Base-by-base conservation (phyloP, 2,329 filamentous ascomycete species). In the Sporothrix sp. region DNA sequence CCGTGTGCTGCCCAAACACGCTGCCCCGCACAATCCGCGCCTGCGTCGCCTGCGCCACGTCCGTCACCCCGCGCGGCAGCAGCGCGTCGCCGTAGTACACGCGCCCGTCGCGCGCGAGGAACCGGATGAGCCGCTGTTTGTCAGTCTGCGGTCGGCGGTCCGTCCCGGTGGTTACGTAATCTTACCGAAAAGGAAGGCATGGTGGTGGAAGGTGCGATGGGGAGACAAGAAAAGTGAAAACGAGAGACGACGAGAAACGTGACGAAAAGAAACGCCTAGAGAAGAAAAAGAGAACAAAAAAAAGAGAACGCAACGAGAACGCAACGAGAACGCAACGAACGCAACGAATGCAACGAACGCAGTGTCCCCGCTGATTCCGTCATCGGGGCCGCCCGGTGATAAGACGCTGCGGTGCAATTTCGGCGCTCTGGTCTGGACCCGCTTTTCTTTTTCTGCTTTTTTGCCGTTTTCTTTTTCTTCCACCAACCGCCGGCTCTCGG, bases 71-170 rank as follows among this genome's bases (percentile, higher is more conserved):
- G 1, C 65, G 48, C 3, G 82, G 80, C 18, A 87, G 74, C 51
- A 88, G 78, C 54, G 85, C 84, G 66, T 89, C 83, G 58, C 85
- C 85, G 57, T 87, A 86, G 66, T 86, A 84, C 32, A 77, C 75
- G 51, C 72, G 72, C 62, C 84, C 84, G 60, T 88, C 81, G 58
- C 75, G 79, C 59, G 83, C 80, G 8, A 87, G 74, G 67, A 88
- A 89, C 48, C 85, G 81, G 58, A 89, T 71, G 35, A 89, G 80
- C 60, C 82, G 79, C 80, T 87, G 60, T n/a, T n/a, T n/a, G n/a
- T n/a, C n/a, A n/a, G n/a, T n/a, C n/a, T n/a, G n/a, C n/a, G n/a
- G n/a, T n/a, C n/a, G 14, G 3, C 16, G 7, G 30, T 10, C 14
- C 49, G 23, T n/a, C 25, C 27, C 14, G 79, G 3, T 21, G 60